Conservation (phyloP, 1,139 yeast species). For the Sugiyamaella pinicola region DNA sequence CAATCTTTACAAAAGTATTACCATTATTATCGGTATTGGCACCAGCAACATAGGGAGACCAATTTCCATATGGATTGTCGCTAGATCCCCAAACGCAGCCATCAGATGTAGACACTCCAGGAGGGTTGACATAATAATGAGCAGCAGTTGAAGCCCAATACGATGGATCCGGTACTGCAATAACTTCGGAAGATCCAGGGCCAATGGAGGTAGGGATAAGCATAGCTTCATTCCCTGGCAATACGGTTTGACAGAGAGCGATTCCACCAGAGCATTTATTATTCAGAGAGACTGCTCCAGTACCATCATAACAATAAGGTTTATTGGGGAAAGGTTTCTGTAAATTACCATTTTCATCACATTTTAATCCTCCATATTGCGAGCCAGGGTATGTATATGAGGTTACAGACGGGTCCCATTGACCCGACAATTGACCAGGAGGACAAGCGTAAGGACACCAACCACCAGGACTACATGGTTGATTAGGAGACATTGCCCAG, state of each 20-base stretch:
- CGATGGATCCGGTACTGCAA: constrained; percentile 84
- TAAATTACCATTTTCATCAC: constrained; percentile 68
- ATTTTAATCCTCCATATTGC: constrained; percentile 77
- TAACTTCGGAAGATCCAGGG: constrained; percentile 49
- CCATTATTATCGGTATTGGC: constrained; percentile 72
- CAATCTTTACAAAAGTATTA: constrained; percentile 77
- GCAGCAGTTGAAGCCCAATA: constrained; percentile 69
- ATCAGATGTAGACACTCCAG: constrained; percentile 74
- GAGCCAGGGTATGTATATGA: constrained; percentile 85
- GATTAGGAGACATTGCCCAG: constrained; percentile 87
- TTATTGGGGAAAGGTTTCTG: constrained; percentile 62
- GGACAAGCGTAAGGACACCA: constrained; percentile 91
- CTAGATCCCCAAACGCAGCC: constrained; percentile 86
- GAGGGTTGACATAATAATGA: constrained; percentile 83
- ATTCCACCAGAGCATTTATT: constrained; percentile 55
- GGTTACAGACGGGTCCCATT: constrained; percentile 67
- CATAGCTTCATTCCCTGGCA: constrained; percentile 95
- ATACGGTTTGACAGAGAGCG: constrained; percentile 88
- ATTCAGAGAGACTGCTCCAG: constrained; percentile 65
- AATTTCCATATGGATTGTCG: constrained; percentile 72
- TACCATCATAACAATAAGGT: constrained; percentile 70
- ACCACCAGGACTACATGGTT: constrained; percentile 67
- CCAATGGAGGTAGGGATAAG: constrained; percentile 74
- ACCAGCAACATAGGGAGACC: constrained; percentile 94
- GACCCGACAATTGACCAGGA: constrained; percentile 78